phyloP scores from a whole-genome alignment of 2,329 filamentous ascomycete species.

The Fusarium veterinarium region DNA sequence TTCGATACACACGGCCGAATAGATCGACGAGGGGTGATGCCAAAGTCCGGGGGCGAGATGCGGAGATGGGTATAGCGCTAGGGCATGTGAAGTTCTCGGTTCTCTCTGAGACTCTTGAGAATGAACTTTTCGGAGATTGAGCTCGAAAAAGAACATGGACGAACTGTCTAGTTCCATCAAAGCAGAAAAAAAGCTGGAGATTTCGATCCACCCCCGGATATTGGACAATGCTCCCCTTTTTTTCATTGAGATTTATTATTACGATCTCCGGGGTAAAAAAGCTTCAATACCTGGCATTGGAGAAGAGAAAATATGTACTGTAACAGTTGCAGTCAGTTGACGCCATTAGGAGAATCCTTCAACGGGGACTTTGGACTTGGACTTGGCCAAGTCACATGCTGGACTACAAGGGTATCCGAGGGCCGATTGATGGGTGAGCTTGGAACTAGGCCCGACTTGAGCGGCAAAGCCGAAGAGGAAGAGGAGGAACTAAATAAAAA shows the following conservation, averaged over 20 bases:
- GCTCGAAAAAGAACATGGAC: not conserved
- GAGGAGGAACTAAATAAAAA: not conserved
- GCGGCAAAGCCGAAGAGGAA: slow-evolving; percentile 13
- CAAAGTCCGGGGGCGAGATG: slow-evolving; percentile 28
- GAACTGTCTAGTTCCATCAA: not conserved
- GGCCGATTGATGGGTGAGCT: slow-evolving; percentile 10
- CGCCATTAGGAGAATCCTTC: not conserved
- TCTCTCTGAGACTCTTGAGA: not conserved
- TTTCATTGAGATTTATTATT: not conserved
- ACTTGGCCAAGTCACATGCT: slow-evolving; percentile 21
- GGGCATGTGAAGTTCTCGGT: slow-evolving; percentile 19
- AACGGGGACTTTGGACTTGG: not conserved
- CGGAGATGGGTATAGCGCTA: slow-evolving; percentile 7
- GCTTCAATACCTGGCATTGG: not conserved
- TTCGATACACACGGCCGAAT: slow-evolving; percentile 43
- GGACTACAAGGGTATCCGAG: slow-evolving; percentile 14
- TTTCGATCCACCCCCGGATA: slow-evolving; percentile 22
- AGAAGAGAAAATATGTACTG: not conserved
- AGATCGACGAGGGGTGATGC: slow-evolving; percentile 33
- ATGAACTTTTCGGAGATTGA: slow-evolving; percentile 10
- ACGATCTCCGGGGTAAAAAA: not conserved
- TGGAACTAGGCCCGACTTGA: slow-evolving; percentile 22
- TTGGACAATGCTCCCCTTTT: slow-evolving; percentile 1
- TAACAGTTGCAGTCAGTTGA: not conserved
- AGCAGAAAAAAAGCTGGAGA: not conserved